Conservation (phyloP, 352 stramenopile species). For the Phytophthora pistaciae region DNA sequence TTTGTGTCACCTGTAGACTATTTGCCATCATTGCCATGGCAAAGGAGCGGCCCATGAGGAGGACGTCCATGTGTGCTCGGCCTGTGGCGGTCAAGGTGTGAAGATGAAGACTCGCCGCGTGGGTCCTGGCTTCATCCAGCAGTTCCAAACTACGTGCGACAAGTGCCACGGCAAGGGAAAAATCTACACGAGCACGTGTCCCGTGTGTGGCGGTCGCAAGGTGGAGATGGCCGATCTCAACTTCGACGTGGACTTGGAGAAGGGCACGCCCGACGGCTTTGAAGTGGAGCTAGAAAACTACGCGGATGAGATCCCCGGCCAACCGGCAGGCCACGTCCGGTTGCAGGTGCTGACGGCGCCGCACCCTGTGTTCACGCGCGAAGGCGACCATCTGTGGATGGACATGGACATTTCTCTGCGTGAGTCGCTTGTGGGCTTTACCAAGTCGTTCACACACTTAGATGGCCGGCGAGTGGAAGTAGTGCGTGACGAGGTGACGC, state of each 20-base stretch:
- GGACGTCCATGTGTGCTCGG: slow-evolving; percentile 89
- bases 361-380: slow-evolving; percentile 91
- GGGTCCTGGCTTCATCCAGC: slow-evolving; percentile 84
- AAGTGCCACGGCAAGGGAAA: slow-evolving; percentile 95
- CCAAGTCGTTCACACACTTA: slow-evolving; percentile 92
- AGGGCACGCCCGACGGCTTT: slow-evolving; percentile 94
- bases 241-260: slow-evolving; percentile 96
- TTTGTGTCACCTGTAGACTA: slow-evolving; percentile 59
- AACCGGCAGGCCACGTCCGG: slow-evolving; percentile 94
- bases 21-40: slow-evolving; percentile 96
- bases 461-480: slow-evolving; percentile 94
- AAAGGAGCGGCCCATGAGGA: slow-evolving; percentile 91
- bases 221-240: slow-evolving; percentile 94
- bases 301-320: slow-evolving; percentile 89
- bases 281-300: slow-evolving; percentile 95
- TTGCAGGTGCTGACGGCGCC: slow-evolving; percentile 91
- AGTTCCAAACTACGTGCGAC: slow-evolving; percentile 89
- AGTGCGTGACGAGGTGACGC: slow-evolving; percentile 89
- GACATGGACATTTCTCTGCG: slow-evolving; percentile 96
- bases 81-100: slow-evolving; percentile 95
- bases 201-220: slow-evolving; percentile 83
- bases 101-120: slow-evolving; percentile 87
- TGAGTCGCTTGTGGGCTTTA: slow-evolving; percentile 96
- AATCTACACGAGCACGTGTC: slow-evolving; percentile 94
- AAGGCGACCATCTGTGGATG: slow-evolving; percentile 96